These are phyloP conservation scores for Neoboletus magnificus DNA, from an alignment of 768 basidiomycete species.

Conservation along the genomic window DNA sequence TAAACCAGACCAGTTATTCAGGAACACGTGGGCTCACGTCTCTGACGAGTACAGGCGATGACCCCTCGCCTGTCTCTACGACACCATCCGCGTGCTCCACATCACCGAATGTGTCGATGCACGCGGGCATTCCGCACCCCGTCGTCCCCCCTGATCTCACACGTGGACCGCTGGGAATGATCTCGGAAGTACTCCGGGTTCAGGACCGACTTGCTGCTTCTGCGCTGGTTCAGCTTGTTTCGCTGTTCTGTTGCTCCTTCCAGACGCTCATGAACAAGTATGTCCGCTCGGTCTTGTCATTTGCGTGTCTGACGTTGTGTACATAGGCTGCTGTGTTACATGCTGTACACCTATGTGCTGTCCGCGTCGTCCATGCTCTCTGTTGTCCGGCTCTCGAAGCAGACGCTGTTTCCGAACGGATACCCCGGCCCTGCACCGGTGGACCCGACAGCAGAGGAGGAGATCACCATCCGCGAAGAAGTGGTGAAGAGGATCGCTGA, in stretches of 20 bases:
- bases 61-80: not conserved
- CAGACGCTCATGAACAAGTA: slow-evolving; percentile 61
- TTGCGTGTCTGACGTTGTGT: slow-evolving; percentile 8
- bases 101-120: slow-evolving; percentile 23
- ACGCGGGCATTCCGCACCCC: slow-evolving; percentile 1
- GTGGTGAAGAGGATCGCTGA: slow-evolving; percentile 40
- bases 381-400: slow-evolving; percentile 55
- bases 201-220: slow-evolving; percentile 47
- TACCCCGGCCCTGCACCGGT: slow-evolving; percentile 72
- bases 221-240: slow-evolving; percentile 43
- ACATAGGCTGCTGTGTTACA: slow-evolving; percentile 62
- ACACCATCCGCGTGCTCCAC: slow-evolving; percentile 24
- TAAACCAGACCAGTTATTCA: slow-evolving; percentile 42
- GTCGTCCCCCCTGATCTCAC: slow-evolving; percentile 34
- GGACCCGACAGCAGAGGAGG: slow-evolving; percentile 78
- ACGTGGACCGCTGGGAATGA: slow-evolving; percentile 41
- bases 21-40: not conserved
- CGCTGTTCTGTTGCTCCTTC: slow-evolving; percentile 46
- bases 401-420: slow-evolving; percentile 83
- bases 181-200: slow-evolving; percentile 49
- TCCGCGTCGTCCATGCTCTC: slow-evolving; percentile 52
- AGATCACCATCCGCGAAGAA: slow-evolving; percentile 48
- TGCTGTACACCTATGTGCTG: slow-evolving; percentile 55
- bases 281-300: slow-evolving; percentile 2
- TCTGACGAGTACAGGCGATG: not conserved